phyloP scores from a whole-genome alignment of 2,329 filamentous ascomycete species.

The Xylogone sp. region DNA sequence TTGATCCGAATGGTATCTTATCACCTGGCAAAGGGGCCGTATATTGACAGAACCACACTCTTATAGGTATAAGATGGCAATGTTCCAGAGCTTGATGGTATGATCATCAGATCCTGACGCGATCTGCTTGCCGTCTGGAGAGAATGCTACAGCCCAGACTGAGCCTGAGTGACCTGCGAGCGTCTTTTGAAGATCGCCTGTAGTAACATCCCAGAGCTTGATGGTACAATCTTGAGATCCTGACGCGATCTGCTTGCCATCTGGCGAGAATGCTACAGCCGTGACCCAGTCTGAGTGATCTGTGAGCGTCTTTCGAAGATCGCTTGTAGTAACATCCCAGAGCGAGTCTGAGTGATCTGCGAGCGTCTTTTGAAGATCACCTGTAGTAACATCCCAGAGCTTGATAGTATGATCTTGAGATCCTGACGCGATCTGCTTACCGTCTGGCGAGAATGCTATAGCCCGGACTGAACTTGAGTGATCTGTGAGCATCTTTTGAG shows the following conservation, averaged over 20 bases:
- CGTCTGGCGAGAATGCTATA: constrained; percentile 1
- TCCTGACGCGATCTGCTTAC: not conserved
- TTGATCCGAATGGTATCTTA: no score
- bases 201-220: not conserved
- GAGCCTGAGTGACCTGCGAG: not conserved
- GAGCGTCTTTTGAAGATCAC: no score
- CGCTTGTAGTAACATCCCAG: not conserved
- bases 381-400: not conserved
- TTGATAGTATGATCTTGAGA: not conserved
- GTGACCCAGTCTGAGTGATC: not conserved
- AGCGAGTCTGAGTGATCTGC: not conserved
- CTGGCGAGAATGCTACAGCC: no score
- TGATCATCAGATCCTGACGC: not conserved
- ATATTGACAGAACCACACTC: no score
- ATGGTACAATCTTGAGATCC: not conserved
- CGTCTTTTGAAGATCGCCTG: no score
- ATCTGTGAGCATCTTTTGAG: not conserved
- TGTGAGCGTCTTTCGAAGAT: not conserved
- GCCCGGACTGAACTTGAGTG: not conserved
- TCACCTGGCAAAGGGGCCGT: no score
- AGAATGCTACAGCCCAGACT: not conserved
- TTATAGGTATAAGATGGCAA: no score
- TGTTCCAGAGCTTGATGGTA: not conserved
- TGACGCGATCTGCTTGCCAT: constrained; percentile 1
- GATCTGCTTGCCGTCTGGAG: not conserved